phyloP scores from a whole-genome alignment of 1,284 basidiomycete genomes.

The Moesziomyces sp. region DNA sequence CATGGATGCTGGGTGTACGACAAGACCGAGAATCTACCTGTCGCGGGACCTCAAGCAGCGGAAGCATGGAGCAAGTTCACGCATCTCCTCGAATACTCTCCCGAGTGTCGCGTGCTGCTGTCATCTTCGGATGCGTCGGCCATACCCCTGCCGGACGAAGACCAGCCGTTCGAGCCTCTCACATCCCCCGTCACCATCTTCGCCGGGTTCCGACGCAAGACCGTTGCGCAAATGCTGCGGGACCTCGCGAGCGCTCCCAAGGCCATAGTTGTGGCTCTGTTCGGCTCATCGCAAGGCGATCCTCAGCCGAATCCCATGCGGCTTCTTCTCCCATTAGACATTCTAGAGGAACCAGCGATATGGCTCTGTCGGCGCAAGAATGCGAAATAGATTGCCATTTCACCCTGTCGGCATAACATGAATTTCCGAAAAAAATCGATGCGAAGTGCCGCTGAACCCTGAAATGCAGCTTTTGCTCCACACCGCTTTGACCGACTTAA shows the following conservation, averaged over 20 bases:
- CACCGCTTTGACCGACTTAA: not conserved
- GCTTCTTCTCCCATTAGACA: constrained; percentile 19
- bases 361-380: constrained; percentile 38
- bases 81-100: constrained; percentile 41
- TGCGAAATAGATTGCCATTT: not conserved
- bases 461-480: not conserved
- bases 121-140: not conserved
- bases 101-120: constrained; percentile 26
- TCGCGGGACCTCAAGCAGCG: constrained; percentile 7
- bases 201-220: constrained; percentile 26
- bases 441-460: not conserved
- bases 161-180: constrained; percentile 39
- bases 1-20: constrained; percentile 50
- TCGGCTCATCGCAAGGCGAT: not conserved
- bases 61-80: constrained; percentile 39
- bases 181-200: constrained; percentile 14
- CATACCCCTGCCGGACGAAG: not conserved
- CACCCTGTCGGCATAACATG: not conserved
- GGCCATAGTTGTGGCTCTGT: not conserved
- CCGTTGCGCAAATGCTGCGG: constrained; percentile 9
- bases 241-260: constrained; percentile 10
- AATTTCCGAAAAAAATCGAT: not conserved
- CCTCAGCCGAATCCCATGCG: not conserved
- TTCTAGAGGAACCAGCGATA: constrained; percentile 24
- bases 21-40: constrained; percentile 56